Base-by-base conservation (phyloP, 2,329 filamentous ascomycete species). In the Gyromitra esculenta region DNA sequence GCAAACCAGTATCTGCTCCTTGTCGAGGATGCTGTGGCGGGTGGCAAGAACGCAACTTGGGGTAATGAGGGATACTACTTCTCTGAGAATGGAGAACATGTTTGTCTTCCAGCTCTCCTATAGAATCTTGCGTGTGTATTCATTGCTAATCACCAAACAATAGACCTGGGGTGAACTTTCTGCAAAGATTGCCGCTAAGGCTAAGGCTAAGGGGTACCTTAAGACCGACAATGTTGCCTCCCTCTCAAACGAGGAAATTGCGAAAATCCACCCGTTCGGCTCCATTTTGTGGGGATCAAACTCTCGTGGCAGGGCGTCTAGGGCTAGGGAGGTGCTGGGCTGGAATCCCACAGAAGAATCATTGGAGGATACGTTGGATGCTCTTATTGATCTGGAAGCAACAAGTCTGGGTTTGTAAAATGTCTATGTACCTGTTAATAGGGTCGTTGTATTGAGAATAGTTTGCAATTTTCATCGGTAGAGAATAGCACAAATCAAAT, bases 51-150 rank as follows among this genome's bases (percentile, higher is more conserved):
- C 45, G 76, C 78, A 18, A 80, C 86, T 2, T 93, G 91, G 86
- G 90, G 90, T 0, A 82, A 82, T 0, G 82, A 87, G 43, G 90
- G 85, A 0, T 93, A 93, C 80, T 93, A 89, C 83, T 89, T 93
- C 77, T 85, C 87, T 6, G 89, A 91, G 82, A 88, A 87, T 79
- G 90, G 89, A 0, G 84, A 87, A 69, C 88, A 91, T 81, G 84
- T 77, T 65, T 54, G 75, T 60, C 21, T 1, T 31, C 39, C 41
- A 35, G 13, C 18, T 5, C 48, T 21, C 11, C 11, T 43, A 57
- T 8, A 5, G 43, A 13, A 54, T 45, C 18, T 35, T n/a, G 25
- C 25, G 25, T 48, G 13, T 21, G 8, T 39, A n/a, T 31, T 35
- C 43, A 13, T 15, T 41, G 35, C 64, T 77, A 62, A 75, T 7